Conservation (phyloP, 495 filamentous ascomycete species). For the Cercophora newfieldiana region DNA sequence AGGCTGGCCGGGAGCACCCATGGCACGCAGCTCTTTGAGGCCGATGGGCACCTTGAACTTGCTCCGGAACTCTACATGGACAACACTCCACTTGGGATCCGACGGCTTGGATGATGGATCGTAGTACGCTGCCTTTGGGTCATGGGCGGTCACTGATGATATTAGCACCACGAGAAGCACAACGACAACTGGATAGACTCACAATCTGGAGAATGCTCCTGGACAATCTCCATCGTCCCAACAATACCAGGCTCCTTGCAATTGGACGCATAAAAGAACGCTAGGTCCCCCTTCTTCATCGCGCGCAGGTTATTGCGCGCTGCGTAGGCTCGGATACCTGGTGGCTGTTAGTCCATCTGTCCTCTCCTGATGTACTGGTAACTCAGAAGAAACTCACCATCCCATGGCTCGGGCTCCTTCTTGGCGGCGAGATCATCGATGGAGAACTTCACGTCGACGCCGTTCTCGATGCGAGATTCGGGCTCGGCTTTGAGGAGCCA, state of each 20-base stretch:
- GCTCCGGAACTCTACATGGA: constrained; percentile 80
- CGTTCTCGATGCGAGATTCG: constrained; percentile 80
- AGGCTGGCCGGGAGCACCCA: constrained; percentile 55
- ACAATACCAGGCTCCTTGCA: constrained; percentile 88
- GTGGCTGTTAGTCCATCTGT: constrained; percentile 21
- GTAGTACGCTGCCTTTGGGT: constrained; percentile 76
- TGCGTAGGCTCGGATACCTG: constrained; percentile 51
- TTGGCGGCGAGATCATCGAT: constrained; percentile 82
- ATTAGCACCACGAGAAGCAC: not conserved
- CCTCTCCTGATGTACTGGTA: not conserved
- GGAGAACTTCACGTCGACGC: constrained; percentile 85
- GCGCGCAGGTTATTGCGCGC: constrained; percentile 84
- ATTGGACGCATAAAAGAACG: constrained; percentile 98
- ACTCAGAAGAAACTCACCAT: constrained; percentile 54
- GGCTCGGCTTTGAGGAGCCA: constrained; percentile 98
- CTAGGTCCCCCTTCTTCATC: constrained; percentile 89
- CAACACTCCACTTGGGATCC: constrained; percentile 85
- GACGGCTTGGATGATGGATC: constrained; percentile 71
- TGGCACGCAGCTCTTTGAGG: constrained; percentile 71
- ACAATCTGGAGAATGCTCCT: constrained; percentile 79
- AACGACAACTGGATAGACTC: constrained; percentile 26
- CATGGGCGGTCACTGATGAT: constrained; percentile 71
- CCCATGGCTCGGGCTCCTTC: constrained; percentile 80
- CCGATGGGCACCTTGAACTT: constrained; percentile 75
- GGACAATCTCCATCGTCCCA: constrained; percentile 90